Base-by-base conservation (phyloP, 441 rosid species). In the Hura crepitans region DNA sequence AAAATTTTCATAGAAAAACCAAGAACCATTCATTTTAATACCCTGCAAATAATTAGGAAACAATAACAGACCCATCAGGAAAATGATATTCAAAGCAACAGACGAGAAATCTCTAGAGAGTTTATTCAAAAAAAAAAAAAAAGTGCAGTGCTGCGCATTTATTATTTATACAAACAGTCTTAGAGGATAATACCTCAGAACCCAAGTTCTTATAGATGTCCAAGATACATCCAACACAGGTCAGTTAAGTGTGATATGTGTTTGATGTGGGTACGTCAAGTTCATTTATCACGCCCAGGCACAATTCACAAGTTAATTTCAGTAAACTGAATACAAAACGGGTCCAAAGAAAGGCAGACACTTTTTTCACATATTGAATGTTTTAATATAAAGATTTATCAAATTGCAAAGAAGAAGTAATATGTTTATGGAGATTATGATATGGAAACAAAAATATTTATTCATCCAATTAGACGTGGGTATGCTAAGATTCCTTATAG, bases 1-100 rank as follows among this genome's bases (percentile, higher is more conserved):
- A 27, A 90, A 79, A 42, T 81, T 80, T 55, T 80, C 82, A 25
- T 86, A 94, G 57, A 75, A 70, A 43, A 81, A 78, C 97, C 91
- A 85, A 68, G 87, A 77, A 74, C 77, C 79, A 74, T 62, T 78
- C 86, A 85, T 80, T 57, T 66, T 78, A 65, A 65, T 45, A 71
- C 61, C 77, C 68, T 71, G 68, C 25, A 10, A 25, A 71, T 28
- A 42, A 62, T 22, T 43, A 59, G 30, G 59, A 11, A 49, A 33
- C 5, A 61, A 30, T 20, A 46, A 49, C 30, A 49, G 25, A 61
- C 35, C 22, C 6, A 62, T 39, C 25, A 71, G 31, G 39, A 30
- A 62, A 62, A 42, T 39, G 43, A 12, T 49, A 50, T 28, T 51
- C 30, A 50, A 71, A 39, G 28, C 60, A 53, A 62, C 35, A 61